Evolutionary conservation across 495 filamentous ascomycete species (phyloP).

Genomic region (Saxophila tyrrhenica): DNA sequence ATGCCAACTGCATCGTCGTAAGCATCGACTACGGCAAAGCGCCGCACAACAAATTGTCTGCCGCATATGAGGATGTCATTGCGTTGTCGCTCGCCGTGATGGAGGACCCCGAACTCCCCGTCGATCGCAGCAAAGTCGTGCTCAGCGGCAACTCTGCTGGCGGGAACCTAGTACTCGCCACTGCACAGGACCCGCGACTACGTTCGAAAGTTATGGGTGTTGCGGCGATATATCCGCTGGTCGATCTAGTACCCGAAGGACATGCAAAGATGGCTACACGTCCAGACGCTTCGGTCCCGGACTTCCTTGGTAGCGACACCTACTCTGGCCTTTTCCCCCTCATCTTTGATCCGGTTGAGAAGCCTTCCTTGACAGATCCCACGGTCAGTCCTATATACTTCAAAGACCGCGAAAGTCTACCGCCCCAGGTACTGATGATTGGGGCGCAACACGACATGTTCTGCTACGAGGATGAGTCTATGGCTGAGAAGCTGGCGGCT

Average conservation of each 20-base stretch:
- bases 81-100: neutral
- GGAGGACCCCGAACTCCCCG: neutral
- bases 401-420: neutral
- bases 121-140: neutral
- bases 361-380: neutral
- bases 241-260: neutral
- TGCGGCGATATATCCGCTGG: neutral
- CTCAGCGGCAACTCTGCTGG: neutral
- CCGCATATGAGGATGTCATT: neutral
- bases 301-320: neutral
- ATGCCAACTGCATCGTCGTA: neutral
- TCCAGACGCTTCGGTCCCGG: neutral
- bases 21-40: slow-evolving; percentile 1
- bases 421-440: neutral
- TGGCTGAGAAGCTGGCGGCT: neutral
- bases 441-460: neutral
- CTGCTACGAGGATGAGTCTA: neutral
- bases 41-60: neutral
- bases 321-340: neutral
- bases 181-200: neutral
- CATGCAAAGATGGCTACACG: neutral
- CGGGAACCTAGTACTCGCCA: neutral
- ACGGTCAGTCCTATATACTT: neutral
- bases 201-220: neutral
- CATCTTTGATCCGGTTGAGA: neutral